Evolutionary conservation across 73 alveolate species (phyloP), one percentile per base, ranked within the genome.

Genomic region (Tetrahymena borealis): DNA sequence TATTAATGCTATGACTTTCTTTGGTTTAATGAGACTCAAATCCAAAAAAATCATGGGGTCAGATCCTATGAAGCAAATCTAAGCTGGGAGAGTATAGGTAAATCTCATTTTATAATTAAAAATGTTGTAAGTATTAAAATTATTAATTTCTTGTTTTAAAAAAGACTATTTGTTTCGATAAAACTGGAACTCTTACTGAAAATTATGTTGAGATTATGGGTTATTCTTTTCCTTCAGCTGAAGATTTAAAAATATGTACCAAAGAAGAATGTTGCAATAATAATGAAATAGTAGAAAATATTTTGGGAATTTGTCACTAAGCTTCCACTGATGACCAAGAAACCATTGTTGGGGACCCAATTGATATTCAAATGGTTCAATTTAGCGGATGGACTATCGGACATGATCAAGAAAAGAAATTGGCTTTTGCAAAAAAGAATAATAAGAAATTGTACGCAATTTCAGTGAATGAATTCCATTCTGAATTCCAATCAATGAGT

Each of bases 161-260:
- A 11, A 79, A 92, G 38, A 92, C 93, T 15, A 90, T 92, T 12
- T 92, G 93, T 35, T 92, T 92, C 32, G 95, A 92, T 85, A 92
- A 92, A 40, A 92, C 95, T 15, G 95, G 95, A 11, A 92, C 93
- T 1, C 39, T 79, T 3, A 79, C 93, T 4, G 90, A 90, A 11
- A 92, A 79, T 33, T 91, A 90, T 18, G 90, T 92, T 6, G 95
- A 92, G 13, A 39, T 92, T 33, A 39, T 38, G 20, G 93, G 93
- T 24, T 92, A 92, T 92, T 43, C 33, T 43, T 35, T 43, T 9
- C 79, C 79, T 43, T 43, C 18, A n/a, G 13, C 18, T 10, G 79
- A 43, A 43, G 28, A 43, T 43, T 10, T 43, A 43, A 13, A 12
- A 16, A 43, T 43, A n/a, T n/a, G n/a, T n/a, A n/a, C n/a, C n/a